phyloP scores from a whole-genome alignment of 2,329 filamentous ascomycete species.

The Dactylellina cionopaga region DNA sequence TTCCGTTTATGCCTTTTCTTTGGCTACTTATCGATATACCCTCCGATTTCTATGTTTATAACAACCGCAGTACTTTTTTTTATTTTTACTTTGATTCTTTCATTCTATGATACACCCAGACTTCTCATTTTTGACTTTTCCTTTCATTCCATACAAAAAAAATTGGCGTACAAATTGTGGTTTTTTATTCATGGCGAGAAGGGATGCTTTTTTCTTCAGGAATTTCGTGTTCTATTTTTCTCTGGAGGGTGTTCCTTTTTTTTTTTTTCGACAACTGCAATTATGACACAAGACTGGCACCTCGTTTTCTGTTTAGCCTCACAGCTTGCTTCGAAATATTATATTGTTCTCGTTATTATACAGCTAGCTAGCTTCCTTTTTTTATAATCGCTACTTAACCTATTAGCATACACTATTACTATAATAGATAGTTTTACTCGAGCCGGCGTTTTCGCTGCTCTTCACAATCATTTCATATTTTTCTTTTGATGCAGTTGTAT shows the following conservation, averaged over 20 bases:
- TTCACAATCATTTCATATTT: no score
- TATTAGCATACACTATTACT: not conserved
- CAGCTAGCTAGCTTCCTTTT: not conserved
- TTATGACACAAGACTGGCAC: slow-evolving; percentile 9
- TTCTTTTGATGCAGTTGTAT: no score
- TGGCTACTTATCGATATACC: slow-evolving; percentile 8
- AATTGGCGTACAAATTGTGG: slow-evolving; percentile 8
- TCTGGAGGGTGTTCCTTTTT: not conserved
- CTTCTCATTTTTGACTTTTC: slow-evolving; percentile 7
- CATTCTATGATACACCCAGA: slow-evolving; percentile 11
- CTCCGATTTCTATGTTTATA: not conserved
- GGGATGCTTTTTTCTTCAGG: slow-evolving; percentile 3
- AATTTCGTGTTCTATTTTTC: not conserved
- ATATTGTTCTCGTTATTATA: not conserved
- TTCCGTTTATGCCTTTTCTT: slow-evolving; percentile 5
- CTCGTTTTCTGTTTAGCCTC: not conserved
- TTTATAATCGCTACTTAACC: not conserved
- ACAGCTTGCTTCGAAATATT: not conserved
- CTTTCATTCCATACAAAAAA: not conserved
- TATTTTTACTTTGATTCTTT: slow-evolving; percentile 9
- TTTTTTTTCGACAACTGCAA: not conserved
- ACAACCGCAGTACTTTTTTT: slow-evolving; percentile 18
- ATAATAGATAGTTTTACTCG: slow-evolving; percentile 2
- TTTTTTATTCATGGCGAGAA: slow-evolving; percentile 1
- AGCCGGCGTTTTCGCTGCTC: no score